These are phyloP conservation scores for Boletus reticuloceps DNA, from an alignment of 768 basidiomycete genomes.

Conservation along the genomic window DNA sequence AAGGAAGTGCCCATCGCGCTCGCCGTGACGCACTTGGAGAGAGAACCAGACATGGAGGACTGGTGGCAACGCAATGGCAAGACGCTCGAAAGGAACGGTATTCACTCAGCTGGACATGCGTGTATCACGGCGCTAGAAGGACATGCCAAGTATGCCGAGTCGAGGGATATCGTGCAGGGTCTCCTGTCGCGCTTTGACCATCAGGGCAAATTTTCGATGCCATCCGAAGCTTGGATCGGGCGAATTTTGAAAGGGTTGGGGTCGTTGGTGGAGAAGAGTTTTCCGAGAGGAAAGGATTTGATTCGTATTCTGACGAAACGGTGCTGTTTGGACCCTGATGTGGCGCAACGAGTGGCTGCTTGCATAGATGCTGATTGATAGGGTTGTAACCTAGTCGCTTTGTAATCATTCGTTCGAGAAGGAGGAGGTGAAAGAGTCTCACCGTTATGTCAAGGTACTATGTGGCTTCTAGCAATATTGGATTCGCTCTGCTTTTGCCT, in stretches of 20 bases:
- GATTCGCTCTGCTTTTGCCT: too few relatives aligned
- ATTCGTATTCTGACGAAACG: constrained; percentile 26
- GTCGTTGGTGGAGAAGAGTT: constrained; percentile 17
- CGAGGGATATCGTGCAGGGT: constrained; percentile 23
- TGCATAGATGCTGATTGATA: constrained; percentile 17
- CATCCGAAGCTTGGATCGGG: constrained; percentile 27
- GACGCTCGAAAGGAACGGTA: constrained; percentile 17
- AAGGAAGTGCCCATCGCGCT: constrained; percentile 38
- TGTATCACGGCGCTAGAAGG: constrained; percentile 29
- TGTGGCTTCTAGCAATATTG: too few relatives aligned
- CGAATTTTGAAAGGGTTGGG: constrained; percentile 22
- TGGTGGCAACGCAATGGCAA: constrained; percentile 31
- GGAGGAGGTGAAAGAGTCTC: too few relatives aligned
- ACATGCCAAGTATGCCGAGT: constrained; percentile 29
- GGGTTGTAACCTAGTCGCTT: too few relatives aligned
- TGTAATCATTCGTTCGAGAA: too few relatives aligned
- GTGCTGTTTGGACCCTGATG: constrained; percentile 21
- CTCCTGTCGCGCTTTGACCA: constrained; percentile 20
- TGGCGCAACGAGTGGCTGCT: constrained; percentile 20
- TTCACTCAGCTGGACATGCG: constrained; percentile 28
- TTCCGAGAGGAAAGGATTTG: constrained; percentile 25
- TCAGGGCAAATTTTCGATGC: constrained; percentile 31
- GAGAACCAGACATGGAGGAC: constrained; percentile 30
- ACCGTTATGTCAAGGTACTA: too few relatives aligned
- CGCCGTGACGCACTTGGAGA: constrained; percentile 40